Percentiles rank a stretch among this genome's conserved stretches.
These are phyloP conservation scores for Parvularia atlantis DNA, from an alignment of 78 protist genomes.

Conservation along the genomic window DNA sequence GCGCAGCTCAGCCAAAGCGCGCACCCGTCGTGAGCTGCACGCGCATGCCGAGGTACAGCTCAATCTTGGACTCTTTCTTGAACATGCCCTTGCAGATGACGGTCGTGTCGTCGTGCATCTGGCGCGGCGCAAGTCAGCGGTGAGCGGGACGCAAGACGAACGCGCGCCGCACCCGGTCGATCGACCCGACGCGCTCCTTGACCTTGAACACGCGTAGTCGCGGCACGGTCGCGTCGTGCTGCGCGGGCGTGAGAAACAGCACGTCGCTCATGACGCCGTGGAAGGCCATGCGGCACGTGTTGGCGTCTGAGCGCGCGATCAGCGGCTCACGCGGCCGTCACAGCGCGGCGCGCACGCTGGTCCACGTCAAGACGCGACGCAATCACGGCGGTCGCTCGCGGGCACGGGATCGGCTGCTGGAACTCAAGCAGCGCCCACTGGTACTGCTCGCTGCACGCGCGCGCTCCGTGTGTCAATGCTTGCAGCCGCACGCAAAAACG, in stretches of 20 bases:
- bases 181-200: constrained; percentile 26
- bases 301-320: no score
- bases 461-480: no score
- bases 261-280: constrained; percentile 27
- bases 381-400: constrained; percentile 38
- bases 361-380: constrained; percentile 70
- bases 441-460: background rate
- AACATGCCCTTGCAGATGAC: constrained; percentile 59
- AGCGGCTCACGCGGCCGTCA: no score
- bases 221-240: background rate
- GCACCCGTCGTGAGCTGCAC: constrained; percentile 37
- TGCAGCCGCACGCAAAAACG: no score
- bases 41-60: constrained; percentile 41
- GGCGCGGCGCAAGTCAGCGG: background rate
- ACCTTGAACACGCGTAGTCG: constrained; percentile 17
- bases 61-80: constrained; percentile 60
- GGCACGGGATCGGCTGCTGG: constrained; percentile 63
- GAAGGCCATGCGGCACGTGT: constrained; percentile 67
- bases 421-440: constrained; percentile 48
- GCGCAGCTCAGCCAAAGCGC: background rate
- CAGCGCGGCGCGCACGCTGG: no score
- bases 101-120: constrained; percentile 46
- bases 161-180: constrained; percentile 35
- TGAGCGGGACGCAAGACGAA: background rate
- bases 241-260: background rate